Percentiles rank a stretch among this genome's conserved stretches.
Evolutionary conservation across 148 eudicot genomes (phyloP).

Genomic region (Vaccinium myrtillus): DNA sequence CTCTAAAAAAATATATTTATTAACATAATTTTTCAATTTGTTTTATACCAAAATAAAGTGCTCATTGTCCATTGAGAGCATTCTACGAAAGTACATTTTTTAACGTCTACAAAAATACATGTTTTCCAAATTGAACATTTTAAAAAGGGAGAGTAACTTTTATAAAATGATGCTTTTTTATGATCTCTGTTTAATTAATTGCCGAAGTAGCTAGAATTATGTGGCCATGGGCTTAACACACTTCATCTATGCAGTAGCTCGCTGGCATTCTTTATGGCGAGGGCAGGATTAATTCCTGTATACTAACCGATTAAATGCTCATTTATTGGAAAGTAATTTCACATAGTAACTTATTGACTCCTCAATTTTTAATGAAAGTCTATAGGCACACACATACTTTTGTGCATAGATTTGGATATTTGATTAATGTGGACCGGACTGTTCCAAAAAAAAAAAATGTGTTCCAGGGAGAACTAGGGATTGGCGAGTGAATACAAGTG

Average conservation of each 20-base stretch:
- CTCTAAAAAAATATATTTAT: too few species aligned
- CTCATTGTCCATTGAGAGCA: too few species aligned
- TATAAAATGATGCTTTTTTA: neutral
- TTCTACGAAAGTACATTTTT: too few species aligned
- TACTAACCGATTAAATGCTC: neutral
- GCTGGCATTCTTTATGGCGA: neutral
- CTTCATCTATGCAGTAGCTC: neutral
- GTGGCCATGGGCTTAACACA: conserved; percentile 2
- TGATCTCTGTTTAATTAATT: neutral
- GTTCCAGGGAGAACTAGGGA: too few species aligned
- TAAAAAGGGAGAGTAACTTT: too few species aligned
- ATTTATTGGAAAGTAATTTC: neutral
- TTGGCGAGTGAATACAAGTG: too few species aligned
- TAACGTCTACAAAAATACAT: too few species aligned
- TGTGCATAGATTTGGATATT: neutral
- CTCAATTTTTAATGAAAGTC: neutral
- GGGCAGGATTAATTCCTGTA: neutral
- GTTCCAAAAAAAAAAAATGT: too few species aligned
- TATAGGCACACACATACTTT: neutral
- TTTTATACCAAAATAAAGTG: too few species aligned
- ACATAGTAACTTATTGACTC: neutral
- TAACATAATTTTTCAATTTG: too few species aligned
- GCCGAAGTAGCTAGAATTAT: neutral
- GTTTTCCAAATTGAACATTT: too few species aligned
- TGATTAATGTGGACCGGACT: neutral